Evolutionary conservation across 2,329 filamentous ascomycete genomes (phyloP).

Genomic region (Fusarium cyanostomum): DNA sequence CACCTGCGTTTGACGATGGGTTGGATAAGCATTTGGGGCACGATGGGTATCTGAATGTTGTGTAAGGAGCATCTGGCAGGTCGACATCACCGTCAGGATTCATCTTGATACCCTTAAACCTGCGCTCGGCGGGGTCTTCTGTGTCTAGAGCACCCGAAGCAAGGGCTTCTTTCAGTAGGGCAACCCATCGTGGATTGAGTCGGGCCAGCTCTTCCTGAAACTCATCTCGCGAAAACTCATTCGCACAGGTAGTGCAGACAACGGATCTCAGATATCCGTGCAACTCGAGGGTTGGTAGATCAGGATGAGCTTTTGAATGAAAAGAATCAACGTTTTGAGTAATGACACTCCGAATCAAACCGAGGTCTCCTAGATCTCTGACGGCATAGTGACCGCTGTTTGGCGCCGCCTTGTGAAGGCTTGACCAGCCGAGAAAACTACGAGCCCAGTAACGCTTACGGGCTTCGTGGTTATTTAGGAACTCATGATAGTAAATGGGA

Average conservation of each 20-base stretch:
- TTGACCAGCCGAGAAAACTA: slow-evolving; percentile 93
- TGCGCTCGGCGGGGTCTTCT: slow-evolving; percentile 76
- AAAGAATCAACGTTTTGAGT: slow-evolving; percentile 99
- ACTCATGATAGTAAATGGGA: slow-evolving; percentile 94
- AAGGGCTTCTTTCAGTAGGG: slow-evolving; percentile 76
- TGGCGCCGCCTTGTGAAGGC: slow-evolving; percentile 78
- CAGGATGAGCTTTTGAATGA: slow-evolving; percentile 79
- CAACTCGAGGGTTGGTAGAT: slow-evolving; percentile 80
- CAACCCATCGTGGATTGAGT: slow-evolving; percentile 88
- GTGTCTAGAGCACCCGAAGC: slow-evolving; percentile 79
- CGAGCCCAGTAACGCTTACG: slow-evolving; percentile 96
- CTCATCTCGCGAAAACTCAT: slow-evolving; percentile 72
- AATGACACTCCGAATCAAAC: slow-evolving; percentile 78
- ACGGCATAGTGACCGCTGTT: slow-evolving; percentile 85
- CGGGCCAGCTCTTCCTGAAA: slow-evolving; percentile 81
- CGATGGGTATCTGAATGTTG: slow-evolving; percentile 88
- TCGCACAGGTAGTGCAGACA: slow-evolving; percentile 81
- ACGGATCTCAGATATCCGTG: slow-evolving; percentile 89
- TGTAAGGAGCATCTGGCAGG: slow-evolving; percentile 85
- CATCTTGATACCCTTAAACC: slow-evolving; percentile 75
- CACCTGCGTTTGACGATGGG: slow-evolving; percentile 66
- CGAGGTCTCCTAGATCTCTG: slow-evolving; percentile 74
- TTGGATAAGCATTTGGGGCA: slow-evolving; percentile 81
- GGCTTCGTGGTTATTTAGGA: slow-evolving; percentile 80
- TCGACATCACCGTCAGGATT: slow-evolving; percentile 98